phyloP scores from a whole-genome alignment of 2,329 filamentous ascomycete genomes.

The Aurifilum marmelostoma region DNA sequence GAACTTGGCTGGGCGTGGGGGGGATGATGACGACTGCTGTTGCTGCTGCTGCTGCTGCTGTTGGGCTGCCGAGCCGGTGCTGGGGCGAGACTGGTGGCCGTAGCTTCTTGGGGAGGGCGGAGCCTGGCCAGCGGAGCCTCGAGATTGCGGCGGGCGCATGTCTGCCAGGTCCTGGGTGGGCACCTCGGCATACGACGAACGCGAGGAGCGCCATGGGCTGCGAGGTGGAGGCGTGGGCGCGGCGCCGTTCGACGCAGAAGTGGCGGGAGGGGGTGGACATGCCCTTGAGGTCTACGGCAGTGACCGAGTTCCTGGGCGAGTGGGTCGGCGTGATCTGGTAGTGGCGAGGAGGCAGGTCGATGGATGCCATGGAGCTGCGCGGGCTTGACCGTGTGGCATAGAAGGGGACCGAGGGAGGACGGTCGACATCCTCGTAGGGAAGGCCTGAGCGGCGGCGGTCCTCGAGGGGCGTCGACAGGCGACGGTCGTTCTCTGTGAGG shows the following conservation, averaged over 20 bases:
- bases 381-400: constrained; percentile 70
- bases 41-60: constrained; percentile 28
- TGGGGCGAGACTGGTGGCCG: constrained; percentile 37
- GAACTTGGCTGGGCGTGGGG: constrained; percentile 49
- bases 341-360: constrained; percentile 59
- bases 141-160: constrained; percentile 32
- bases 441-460: constrained; percentile 47
- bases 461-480: constrained; percentile 53
- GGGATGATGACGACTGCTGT: constrained; percentile 34
- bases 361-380: constrained; percentile 56
- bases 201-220: constrained; percentile 46
- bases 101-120: constrained; percentile 35
- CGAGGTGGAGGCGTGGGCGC: constrained; percentile 15
- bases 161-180: constrained; percentile 36
- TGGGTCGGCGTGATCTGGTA: constrained; percentile 53
- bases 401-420: constrained; percentile 70
- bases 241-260: constrained; percentile 15
- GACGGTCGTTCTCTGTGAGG: constrained; percentile 59
- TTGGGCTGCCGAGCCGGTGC: constrained; percentile 35
- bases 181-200: constrained; percentile 46
- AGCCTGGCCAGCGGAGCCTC: constrained; percentile 25
- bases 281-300: constrained; percentile 50
- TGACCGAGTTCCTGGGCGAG: constrained; percentile 48
- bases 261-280: constrained; percentile 44
- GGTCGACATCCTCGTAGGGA: constrained; percentile 49